phyloP scores from a whole-genome alignment of 495 filamentous ascomycete genomes.

The Aspergillus panamensis region DNA sequence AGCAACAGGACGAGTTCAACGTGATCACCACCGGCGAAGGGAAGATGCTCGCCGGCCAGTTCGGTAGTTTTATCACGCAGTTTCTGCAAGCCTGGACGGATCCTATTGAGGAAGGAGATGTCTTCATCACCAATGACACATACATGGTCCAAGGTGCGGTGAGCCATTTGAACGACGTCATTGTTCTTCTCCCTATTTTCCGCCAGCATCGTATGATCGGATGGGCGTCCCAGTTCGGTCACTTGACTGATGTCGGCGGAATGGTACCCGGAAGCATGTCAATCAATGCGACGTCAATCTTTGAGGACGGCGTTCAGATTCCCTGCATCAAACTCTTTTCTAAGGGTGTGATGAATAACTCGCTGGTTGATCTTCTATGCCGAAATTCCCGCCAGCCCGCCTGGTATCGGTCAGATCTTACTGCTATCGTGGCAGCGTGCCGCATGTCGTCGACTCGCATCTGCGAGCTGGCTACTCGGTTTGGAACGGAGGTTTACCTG shows the following conservation, averaged over 20 bases:
- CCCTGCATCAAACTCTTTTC: conserved; percentile 47
- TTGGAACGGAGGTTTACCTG: conserved; percentile 41
- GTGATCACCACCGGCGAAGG: conserved; percentile 47
- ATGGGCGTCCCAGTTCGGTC: conserved; percentile 50
- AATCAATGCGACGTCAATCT: conserved; percentile 48
- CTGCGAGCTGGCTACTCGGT: conserved; percentile 43
- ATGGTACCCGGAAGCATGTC: conserved; percentile 52
- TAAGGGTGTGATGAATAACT: conserved; percentile 40
- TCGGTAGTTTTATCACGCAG: conserved; percentile 49
- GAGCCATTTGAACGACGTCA: conserved; percentile 48
- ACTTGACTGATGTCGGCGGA: conserved; percentile 50
- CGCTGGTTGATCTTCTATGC: conserved; percentile 43
- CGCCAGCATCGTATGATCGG: conserved; percentile 41
- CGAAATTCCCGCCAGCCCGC: conserved; percentile 49
- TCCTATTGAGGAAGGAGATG: conserved; percentile 45
- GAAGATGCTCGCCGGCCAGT: conserved; percentile 51
- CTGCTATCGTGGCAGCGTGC: conserved; percentile 47
- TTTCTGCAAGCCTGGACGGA: conserved; percentile 45
- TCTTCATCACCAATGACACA: conserved; percentile 51
- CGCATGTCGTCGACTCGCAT: conserved; percentile 42
- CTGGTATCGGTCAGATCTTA: conserved; percentile 49
- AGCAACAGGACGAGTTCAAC: conserved; percentile 53
- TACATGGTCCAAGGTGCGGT: conserved; percentile 49
- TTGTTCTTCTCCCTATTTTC: conserved; percentile 47
- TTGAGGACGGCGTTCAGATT: conserved; percentile 52